Evolutionary conservation across 2,329 filamentous ascomycete genomes (phyloP).

Genomic region (Sclerotinia glacialis): DNA sequence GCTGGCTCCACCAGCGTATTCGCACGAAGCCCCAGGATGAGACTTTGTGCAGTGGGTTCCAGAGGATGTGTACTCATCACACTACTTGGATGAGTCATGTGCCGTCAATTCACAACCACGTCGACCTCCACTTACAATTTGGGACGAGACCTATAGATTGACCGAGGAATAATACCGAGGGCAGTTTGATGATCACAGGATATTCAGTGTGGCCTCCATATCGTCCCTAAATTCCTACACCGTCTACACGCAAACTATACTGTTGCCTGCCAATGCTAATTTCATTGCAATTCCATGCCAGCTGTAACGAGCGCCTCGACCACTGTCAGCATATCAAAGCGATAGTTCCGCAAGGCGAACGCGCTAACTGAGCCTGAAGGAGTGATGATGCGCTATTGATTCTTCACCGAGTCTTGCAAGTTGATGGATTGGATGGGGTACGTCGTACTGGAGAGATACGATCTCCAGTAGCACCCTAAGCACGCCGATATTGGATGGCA

Average conservation of each 20-base stretch:
- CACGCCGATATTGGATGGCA: neutral
- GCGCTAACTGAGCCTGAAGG: neutral
- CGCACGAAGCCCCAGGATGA: neutral
- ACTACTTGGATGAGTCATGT: neutral
- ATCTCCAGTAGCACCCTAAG: neutral
- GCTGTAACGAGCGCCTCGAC: neutral
- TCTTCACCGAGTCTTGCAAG: neutral
- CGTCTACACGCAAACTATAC: neutral
- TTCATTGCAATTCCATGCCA: neutral
- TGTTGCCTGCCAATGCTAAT: neutral
- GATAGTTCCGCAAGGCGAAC: constrained; percentile 3
- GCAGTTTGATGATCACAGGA: neutral
- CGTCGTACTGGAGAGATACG: neutral
- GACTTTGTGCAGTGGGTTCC: neutral
- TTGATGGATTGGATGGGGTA: neutral
- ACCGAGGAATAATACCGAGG: neutral
- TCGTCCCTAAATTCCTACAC: neutral
- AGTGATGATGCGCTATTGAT: neutral
- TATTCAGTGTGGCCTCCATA: neutral
- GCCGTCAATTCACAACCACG: neutral
- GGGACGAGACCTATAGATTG: neutral
- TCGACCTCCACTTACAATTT: neutral
- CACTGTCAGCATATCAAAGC: neutral
- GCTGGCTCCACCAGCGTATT: neutral
- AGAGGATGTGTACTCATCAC: neutral